Base-by-base conservation (phyloP, 371 early-diverging fungal genomes). In the Mortierella sp. region DNA sequence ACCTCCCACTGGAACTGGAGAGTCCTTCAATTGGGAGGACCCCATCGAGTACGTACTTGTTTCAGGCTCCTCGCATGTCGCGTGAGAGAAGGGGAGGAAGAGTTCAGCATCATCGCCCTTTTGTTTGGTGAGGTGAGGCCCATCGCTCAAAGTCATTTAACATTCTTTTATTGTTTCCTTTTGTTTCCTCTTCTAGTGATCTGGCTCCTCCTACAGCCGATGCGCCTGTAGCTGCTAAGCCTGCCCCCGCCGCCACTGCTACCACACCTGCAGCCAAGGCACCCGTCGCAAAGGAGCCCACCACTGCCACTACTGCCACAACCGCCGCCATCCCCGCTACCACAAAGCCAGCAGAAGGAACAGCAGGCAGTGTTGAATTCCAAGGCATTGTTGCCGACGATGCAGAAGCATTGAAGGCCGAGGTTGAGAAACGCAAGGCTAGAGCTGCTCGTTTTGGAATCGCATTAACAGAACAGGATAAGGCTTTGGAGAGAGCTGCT, bases 401-500 rank as follows among this genome's bases (percentile, higher is more conserved):
- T 24, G 59, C 71, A 13, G 87, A 80, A 31, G 50, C 70, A 8
- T 51, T 87, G 37, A 80, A 80, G 77, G 85, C 82, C 1, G 89
- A 89, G 61, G 71, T 61, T 31, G 89, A 89, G 71, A 85, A 81
- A 76, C 81, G 89, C 72, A 84, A 87, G 69, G 78, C 74, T 71
- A 86, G 89, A 74, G 89, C 87, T 24, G 88, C 88, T 14, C 83
- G 88, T 10, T 89, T 89, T 67, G 89, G 89, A 21, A 78, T 75
- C 44, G 64, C 76, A 72, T 61, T 82, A 31, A 86, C 72, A 21
- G 86, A 85, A 61, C 72, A 82, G 40, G 81, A 79, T 48, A 87
- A 81, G 73, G 81, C 81, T 0, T 26, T 90, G 24, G 92, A 92
- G 69, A 86, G 93, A 44, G 92, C 92, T 54, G 92, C 91, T 67